Evolutionary conservation across 371 early-diverging fungal species (phyloP).

Genomic region (Smittium culicis): DNA sequence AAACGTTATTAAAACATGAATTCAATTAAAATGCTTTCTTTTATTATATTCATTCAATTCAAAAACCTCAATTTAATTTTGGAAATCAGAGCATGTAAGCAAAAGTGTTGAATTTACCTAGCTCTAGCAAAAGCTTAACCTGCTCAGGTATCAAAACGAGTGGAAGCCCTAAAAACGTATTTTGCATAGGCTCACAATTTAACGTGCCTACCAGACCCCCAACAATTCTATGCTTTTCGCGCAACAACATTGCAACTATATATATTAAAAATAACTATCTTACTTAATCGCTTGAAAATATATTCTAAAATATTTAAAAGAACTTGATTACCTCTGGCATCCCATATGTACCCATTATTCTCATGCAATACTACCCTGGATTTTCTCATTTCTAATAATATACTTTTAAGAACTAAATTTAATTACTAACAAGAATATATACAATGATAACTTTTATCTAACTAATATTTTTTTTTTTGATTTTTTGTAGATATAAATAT

Average conservation of each 20-base stretch:
- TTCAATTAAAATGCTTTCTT: no score
- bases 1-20: no score
- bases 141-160: slow-evolving; percentile 35
- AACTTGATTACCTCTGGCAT: not conserved
- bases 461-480: no score
- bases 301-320: not conserved
- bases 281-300: not conserved
- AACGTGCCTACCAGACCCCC: slow-evolving; percentile 35
- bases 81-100: no score
- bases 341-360: slow-evolving; percentile 6
- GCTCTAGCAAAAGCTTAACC: slow-evolving; percentile 23
- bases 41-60: no score
- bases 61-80: no score
- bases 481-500: no score
- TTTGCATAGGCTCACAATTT: slow-evolving; percentile 31
- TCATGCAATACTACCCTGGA: not conserved
- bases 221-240: slow-evolving; percentile 25
- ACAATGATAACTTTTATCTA: no score
- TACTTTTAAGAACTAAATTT: no score
- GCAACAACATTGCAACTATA: slow-evolving; percentile 17
- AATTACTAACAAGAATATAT: no score
- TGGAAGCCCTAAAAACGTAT: slow-evolving; percentile 33
- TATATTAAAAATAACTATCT: not conserved
- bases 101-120: slow-evolving; percentile 12
- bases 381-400: not conserved